Evolutionary conservation across 257 asterid species (phyloP).

Genomic region (Ilex aquifolium): DNA sequence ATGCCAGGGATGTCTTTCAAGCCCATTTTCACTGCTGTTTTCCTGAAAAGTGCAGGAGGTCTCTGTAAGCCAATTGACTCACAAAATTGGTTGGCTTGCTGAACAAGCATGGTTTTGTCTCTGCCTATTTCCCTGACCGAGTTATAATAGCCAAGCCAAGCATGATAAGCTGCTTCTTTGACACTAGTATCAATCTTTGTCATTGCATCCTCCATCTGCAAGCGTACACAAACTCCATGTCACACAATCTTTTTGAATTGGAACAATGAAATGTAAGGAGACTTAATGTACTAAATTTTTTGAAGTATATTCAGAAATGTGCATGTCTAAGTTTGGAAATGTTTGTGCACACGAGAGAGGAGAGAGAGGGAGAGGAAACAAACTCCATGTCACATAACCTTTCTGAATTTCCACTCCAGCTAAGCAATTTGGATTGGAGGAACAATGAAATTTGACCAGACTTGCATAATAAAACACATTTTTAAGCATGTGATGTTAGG

Average conservation of each 20-base stretch:
- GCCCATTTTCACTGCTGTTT: conserved; percentile 85
- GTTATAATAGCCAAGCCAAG: conserved; percentile 93
- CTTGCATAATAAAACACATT: not conserved
- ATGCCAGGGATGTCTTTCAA: conserved; percentile 33
- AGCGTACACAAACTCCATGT: not conserved
- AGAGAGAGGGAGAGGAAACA: too few relatives aligned
- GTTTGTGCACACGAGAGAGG: not conserved
- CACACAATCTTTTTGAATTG: too few relatives aligned
- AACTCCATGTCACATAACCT: too few relatives aligned
- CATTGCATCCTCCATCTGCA: conserved; percentile 62
- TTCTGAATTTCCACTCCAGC: too few relatives aligned
- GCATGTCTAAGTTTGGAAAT: not conserved
- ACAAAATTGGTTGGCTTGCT: conserved; percentile 68
- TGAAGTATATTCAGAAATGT: not conserved
- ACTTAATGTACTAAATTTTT: not conserved
- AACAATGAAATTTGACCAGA: not conserved
- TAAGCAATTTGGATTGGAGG: not conserved
- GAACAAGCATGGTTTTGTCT: conserved; percentile 79
- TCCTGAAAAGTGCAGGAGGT: conserved; percentile 67
- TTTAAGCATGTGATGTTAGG: too few relatives aligned
- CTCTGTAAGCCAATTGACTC: conserved; percentile 75
- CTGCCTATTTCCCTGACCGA: conserved; percentile 58
- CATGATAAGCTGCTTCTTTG: conserved; percentile 83
- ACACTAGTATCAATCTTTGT: conserved; percentile 53
- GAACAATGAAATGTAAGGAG: not conserved